These are phyloP conservation scores for Spergularia azorica DNA, from an alignment of 179 eudicot species.

Conservation along the genomic window DNA sequence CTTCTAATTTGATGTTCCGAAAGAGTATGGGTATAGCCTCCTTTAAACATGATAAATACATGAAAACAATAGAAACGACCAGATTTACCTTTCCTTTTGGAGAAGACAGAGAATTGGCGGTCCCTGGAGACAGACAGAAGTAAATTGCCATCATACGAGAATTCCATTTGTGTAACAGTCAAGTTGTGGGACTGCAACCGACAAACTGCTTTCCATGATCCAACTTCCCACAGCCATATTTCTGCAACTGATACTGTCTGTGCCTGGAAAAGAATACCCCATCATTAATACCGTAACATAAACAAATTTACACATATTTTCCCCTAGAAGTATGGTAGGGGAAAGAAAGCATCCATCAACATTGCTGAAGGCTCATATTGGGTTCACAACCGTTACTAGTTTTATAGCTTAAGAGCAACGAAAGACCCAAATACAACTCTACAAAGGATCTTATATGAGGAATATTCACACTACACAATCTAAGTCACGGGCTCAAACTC, in stretches of 20 bases:
- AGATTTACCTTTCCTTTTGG: conserved; percentile 58
- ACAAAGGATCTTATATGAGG: no score
- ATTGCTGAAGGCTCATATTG: no score
- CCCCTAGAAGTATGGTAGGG: no score
- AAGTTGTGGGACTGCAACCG: conserved; percentile 88
- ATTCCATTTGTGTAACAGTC: conserved; percentile 91
- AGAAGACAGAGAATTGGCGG: conserved; percentile 85
- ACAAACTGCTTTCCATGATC: conserved; percentile 92
- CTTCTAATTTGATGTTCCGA: no score
- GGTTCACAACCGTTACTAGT: no score
- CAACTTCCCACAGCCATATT: conserved; percentile 97
- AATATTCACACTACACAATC: no score
- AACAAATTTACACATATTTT: no score
- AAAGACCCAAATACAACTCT: no score
- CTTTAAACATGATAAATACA: background rate
- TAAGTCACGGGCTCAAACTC: no score
- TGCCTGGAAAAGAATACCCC: conserved; percentile 54
- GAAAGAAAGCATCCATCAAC: no score
- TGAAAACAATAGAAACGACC: background rate
- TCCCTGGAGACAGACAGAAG: conserved; percentile 93
- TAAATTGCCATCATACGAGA: conserved; percentile 80
- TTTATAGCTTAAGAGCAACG: no score
- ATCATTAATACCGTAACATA: no score
- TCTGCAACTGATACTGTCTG: conserved; percentile 86
- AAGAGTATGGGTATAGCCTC: background rate